Evolutionary conservation across 305 asterid genomes (phyloP).

Genomic region (Fraxinus latifolia): DNA sequence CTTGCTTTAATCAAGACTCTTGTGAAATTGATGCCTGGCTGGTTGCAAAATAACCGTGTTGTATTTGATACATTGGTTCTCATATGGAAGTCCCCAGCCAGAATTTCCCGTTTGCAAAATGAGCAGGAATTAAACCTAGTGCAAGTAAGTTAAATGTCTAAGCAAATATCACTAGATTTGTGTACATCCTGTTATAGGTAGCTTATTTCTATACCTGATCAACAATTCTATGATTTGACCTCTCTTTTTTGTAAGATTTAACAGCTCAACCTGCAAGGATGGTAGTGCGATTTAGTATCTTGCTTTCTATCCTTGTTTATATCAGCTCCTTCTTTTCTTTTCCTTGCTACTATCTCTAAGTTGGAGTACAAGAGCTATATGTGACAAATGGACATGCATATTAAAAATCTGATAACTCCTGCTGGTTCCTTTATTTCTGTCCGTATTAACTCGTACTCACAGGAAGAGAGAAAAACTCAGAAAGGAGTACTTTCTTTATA

Average conservation of each 20-base stretch:
- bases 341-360: not conserved
- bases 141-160: constrained; percentile 64
- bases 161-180: not conserved
- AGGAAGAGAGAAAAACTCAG: not conserved
- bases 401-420: not conserved
- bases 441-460: not conserved
- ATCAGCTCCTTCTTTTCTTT: not conserved
- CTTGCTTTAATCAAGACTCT: constrained; percentile 87
- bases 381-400: not conserved
- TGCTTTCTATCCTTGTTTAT: not conserved
- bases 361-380: not conserved
- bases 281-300: not conserved
- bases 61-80: constrained; percentile 80
- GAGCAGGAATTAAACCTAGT: constrained; percentile 92
- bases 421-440: not conserved
- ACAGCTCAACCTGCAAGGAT: not conserved
- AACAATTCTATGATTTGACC: not conserved
- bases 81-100: constrained; percentile 92
- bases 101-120: constrained; percentile 74
- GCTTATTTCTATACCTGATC: not conserved
- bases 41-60: constrained; percentile 88
- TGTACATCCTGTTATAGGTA: constrained; percentile 10
- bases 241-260: not conserved
- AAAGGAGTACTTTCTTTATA: not conserved
- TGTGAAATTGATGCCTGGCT: constrained; percentile 94